Conservation (phyloP, 164 flowering plant genomes). For the Protea cynaroides region DNA sequence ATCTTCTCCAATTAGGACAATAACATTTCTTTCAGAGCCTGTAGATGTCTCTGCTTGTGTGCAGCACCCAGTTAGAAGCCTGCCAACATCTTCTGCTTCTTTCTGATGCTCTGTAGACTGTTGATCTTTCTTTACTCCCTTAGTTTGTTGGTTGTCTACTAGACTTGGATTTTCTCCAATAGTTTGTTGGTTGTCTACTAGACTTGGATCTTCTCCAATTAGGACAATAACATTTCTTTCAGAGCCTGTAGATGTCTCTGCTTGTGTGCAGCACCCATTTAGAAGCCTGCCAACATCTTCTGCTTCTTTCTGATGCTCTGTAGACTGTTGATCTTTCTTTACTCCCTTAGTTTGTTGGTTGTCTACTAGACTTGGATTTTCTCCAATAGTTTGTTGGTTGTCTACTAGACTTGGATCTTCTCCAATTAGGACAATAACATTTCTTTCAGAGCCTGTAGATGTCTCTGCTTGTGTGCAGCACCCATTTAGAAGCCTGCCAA, state of each 20-base stretch:
- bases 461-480: neutral
- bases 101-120: constrained; percentile 5
- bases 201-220: neutral
- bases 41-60: neutral
- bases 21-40: neutral
- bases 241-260: neutral
- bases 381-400: too few relatives aligned
- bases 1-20: neutral
- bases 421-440: neutral
- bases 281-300: neutral
- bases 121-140: constrained; percentile 1
- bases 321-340: neutral
- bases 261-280: neutral
- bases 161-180: too few relatives aligned
- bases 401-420: too few relatives aligned
- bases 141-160: too few relatives aligned
- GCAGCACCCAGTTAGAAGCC: neutral
- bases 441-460: neutral
- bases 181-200: too few relatives aligned
- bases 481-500: neutral
- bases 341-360: too few relatives aligned
- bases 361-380: too few relatives aligned
- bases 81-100: constrained; percentile 5
- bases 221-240: neutral
- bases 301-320: constrained; percentile 8